These are phyloP conservation scores for Geoglossum cookeanum DNA, from an alignment of 2,329 filamentous ascomycete species.

Conservation along the genomic window DNA sequence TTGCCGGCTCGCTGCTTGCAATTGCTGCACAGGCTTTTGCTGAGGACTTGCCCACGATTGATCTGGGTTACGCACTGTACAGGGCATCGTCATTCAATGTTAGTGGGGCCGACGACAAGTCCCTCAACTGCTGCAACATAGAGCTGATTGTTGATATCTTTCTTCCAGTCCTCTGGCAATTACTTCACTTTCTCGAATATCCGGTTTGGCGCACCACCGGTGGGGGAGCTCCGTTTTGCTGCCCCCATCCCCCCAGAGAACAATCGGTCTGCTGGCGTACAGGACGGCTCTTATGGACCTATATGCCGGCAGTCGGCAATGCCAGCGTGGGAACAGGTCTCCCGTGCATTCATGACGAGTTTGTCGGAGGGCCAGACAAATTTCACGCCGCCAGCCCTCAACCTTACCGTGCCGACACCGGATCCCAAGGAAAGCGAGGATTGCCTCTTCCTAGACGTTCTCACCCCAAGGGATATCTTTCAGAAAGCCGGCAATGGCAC, in stretches of 20 bases:
- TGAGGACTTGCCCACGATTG: conserved; percentile 22
- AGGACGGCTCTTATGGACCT: conserved; percentile 22
- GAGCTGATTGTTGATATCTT: neutral
- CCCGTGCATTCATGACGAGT: conserved; percentile 17
- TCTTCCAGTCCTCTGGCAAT: conserved; percentile 13
- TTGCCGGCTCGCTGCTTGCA: neutral
- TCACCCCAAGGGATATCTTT: conserved; percentile 19
- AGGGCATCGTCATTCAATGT: conserved; percentile 28
- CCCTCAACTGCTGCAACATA: conserved; percentile 11
- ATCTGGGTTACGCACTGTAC: conserved; percentile 35
- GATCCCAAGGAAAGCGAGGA: conserved; percentile 18
- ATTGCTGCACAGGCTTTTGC: neutral
- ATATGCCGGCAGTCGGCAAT: conserved; percentile 25
- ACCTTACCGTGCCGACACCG: neutral
- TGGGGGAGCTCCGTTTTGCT: conserved; percentile 30
- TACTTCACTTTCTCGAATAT: conserved; percentile 38
- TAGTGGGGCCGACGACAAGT: neutral
- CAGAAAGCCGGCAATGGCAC: conserved; percentile 17
- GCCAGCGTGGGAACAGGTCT: conserved; percentile 25
- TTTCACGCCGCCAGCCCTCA: neutral
- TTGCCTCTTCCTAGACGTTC: conserved; percentile 21
- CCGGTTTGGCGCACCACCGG: conserved; percentile 33
- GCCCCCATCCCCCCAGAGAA: conserved; percentile 25
- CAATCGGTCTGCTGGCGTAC: conserved; percentile 24
- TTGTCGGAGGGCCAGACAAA: conserved; percentile 13